phyloP scores from a whole-genome alignment of 2,329 filamentous ascomycete genomes.

The Pseudogymnoascus sp. region DNA sequence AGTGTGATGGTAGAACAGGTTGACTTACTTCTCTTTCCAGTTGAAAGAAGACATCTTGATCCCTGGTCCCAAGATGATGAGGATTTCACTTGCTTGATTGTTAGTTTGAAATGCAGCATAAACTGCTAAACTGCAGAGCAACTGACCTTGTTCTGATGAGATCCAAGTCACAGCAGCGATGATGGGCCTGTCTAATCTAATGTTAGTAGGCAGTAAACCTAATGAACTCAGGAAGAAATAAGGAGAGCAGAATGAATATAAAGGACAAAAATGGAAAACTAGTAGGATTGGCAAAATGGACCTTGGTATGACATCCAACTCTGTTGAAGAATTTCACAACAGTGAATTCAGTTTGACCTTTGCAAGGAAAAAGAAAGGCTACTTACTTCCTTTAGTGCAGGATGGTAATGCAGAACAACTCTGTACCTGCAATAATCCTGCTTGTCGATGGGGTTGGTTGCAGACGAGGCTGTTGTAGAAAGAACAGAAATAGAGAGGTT shows the following conservation, averaged over 20 bases:
- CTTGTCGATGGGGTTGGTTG: not conserved
- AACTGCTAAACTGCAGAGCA: not conserved
- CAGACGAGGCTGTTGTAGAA: not conserved
- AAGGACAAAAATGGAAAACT: not conserved
- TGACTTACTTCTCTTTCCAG: not conserved
- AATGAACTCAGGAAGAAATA: not conserved
- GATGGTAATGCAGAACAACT: not conserved
- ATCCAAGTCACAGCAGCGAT: not conserved
- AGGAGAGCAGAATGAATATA: not conserved
- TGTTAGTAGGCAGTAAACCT: not conserved
- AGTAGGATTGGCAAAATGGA: not conserved
- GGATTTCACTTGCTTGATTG: not conserved
- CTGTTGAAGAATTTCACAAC: not conserved
- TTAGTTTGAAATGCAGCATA: not conserved
- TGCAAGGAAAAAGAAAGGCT: not conserved
- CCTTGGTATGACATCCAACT: not conserved
- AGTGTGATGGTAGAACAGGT: not conserved
- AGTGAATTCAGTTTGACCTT: not conserved
- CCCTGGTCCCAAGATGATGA: not conserved
- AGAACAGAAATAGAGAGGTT: not conserved
- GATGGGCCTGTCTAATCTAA: not conserved
- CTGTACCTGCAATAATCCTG: not conserved
- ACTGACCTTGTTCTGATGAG: not conserved
- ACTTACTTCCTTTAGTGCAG: not conserved
- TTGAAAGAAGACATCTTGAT: not conserved